Base-by-base conservation (phyloP, 2,329 filamentous ascomycete species). In the Juglanconis sp. region DNA sequence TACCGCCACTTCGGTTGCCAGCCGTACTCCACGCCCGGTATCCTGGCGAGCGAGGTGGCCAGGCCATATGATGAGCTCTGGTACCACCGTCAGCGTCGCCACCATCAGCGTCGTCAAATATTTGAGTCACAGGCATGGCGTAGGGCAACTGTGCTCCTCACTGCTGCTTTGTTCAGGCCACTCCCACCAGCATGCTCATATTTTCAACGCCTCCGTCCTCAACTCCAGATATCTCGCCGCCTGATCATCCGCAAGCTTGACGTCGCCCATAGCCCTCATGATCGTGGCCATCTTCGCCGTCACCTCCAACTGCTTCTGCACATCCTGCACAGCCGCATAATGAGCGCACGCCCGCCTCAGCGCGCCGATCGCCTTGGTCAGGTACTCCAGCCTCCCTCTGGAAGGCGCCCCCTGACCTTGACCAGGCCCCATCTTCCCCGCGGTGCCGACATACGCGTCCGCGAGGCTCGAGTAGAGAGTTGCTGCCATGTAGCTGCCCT, bases 261-360 rank as follows among this genome's bases (percentile, higher is more conserved):
- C 72, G 66, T 92, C 88, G 0, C 88, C 90, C 7, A 84, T 80
- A 51, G 88, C 76, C 71, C 87, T 86, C 79, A 91, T 89, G 54
- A 96, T 82, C 54, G 87, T 87, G 3, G 90, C 88, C 74, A 91
- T 93, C 79, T 95, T 95, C 24, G 89, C 88, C 76, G 93, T 83
- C 79, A 90, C 87, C 73, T 92, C 89, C 68, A 90, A 88, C 74
- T 91, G 88, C 57, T 86, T 86, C n/a, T 78, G 75, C 13, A 87
- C 75, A 70, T 90, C 90, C 69, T 90, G 86, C 13, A 91, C 77
- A 51, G 79, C 81, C 47, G 86, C 83, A 70, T 85, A 96, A 63
- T 87, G 82, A 36, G 77, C 76, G 65, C 87, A 86, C 0, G 88
- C 84, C 63, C 78, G 82, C 58, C 89, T 85, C 52, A 90, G 79